Conservation (phyloP, 768 basidiomycete genomes). For the Tulasnella sp. region DNA sequence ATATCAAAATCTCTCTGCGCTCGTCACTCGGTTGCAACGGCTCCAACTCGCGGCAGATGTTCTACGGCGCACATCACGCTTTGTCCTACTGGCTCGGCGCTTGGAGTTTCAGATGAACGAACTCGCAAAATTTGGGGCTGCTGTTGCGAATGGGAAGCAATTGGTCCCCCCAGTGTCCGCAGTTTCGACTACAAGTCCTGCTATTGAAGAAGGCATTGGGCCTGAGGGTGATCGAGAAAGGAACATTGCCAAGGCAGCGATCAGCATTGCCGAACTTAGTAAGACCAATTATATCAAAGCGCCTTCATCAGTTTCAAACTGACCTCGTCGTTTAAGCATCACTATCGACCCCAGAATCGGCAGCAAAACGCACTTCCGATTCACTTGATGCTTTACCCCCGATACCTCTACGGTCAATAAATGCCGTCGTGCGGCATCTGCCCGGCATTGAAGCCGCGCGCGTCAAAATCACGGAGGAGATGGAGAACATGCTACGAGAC, state of each 20-base stretch:
- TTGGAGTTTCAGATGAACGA: constrained; percentile 80
- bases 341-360: not conserved
- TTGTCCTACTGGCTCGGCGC: constrained; percentile 70
- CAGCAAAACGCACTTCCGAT: not conserved
- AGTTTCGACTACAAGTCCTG: not conserved
- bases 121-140: constrained; percentile 31
- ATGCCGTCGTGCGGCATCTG: constrained; percentile 57
- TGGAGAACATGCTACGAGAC: constrained; percentile 81
- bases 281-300: constrained; percentile 24
- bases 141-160: constrained; percentile 5
- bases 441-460: constrained; percentile 64
- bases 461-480: constrained; percentile 62
- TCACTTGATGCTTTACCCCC: constrained; percentile 15
- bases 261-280: constrained; percentile 88
- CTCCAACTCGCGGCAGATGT: constrained; percentile 78
- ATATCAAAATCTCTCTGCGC: constrained; percentile 58
- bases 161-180: not conserved
- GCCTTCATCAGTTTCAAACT: not conserved
- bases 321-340: not conserved
- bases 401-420: constrained; percentile 62
- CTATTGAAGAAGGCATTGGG: constrained; percentile 9
- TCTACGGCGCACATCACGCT: constrained; percentile 72
- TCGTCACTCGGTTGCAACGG: constrained; percentile 64
- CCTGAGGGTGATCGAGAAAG: constrained; percentile 73
- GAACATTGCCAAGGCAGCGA: constrained; percentile 84